Conservation (phyloP, 441 rosid genomes). For the Euphorbia schlechtendalii region DNA sequence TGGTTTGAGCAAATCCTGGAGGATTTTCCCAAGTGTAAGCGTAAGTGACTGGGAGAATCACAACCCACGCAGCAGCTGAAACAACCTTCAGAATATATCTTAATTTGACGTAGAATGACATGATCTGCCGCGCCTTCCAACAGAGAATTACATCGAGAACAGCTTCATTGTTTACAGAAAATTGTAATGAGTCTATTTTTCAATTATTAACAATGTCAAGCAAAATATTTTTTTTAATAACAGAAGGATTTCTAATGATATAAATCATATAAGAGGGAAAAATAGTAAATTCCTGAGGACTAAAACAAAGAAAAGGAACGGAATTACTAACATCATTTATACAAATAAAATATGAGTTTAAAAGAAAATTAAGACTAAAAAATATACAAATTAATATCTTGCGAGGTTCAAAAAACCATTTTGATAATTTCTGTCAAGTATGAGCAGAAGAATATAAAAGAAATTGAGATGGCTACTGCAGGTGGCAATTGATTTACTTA, state of each 20-base stretch:
- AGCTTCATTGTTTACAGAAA: conserved; percentile 49
- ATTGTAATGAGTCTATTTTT: conserved; percentile 8
- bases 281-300: not conserved
- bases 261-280: not conserved
- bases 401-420: too few species aligned
- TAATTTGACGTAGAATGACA: conserved; percentile 91
- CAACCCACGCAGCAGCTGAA: conserved; percentile 96
- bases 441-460: too few species aligned
- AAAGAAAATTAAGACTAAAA: too few species aligned
- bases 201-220: not conserved
- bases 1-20: conserved; percentile 86
- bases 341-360: too few species aligned
- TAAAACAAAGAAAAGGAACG: not conserved
- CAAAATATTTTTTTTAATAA: not conserved
- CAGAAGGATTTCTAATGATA: not conserved
- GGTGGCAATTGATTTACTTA: too few species aligned
- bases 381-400: too few species aligned
- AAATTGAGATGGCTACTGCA: too few species aligned
- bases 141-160: conserved; percentile 86
- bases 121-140: conserved; percentile 81
- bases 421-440: too few species aligned
- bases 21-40: conserved; percentile 87
- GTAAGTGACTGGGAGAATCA: conserved; percentile 85
- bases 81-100: conserved; percentile 92
- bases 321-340: too few species aligned